Conservation (phyloP, 768 basidiomycete species). For the Agrocybe chaxingu region DNA sequence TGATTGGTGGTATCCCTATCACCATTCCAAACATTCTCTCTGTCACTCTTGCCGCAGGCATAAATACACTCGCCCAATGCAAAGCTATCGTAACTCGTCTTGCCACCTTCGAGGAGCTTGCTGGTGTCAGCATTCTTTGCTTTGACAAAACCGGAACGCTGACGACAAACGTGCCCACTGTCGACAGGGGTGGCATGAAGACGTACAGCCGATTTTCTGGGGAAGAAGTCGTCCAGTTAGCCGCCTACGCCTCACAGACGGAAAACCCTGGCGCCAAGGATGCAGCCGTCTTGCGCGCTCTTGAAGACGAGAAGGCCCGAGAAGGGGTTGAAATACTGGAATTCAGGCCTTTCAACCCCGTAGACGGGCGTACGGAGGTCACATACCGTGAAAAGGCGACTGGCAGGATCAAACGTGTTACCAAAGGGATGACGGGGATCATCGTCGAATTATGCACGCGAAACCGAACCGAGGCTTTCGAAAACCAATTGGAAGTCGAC, state of each 20-base stretch:
- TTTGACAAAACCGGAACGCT: conserved; percentile 99
- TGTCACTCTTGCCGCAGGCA: conserved; percentile 97
- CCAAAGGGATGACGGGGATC: conserved; percentile 99
- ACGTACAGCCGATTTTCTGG: conserved; percentile 86
- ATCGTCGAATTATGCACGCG: conserved; percentile 96
- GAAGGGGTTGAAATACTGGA: conserved; percentile 93
- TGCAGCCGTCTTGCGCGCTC: conserved; percentile 75
- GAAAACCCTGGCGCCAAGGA: conserved; percentile 99
- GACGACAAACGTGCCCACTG: conserved; percentile 99
- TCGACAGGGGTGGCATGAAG: conserved; percentile 87
- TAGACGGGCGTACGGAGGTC: conserved; percentile 98
- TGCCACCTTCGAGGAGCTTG: conserved; percentile 97
- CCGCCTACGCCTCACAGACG: conserved; percentile 95
- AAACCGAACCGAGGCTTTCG: conserved; percentile 91
- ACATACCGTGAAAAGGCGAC: conserved; percentile 92
- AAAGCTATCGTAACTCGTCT: conserved; percentile 99
- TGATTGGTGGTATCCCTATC: conserved; percentile 99
- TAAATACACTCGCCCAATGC: conserved; percentile 98
- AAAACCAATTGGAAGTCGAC: conserved; percentile 88
- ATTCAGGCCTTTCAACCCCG: conserved; percentile 99
- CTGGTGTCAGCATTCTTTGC: conserved; percentile 97
- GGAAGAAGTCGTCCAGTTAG: conserved; percentile 89
- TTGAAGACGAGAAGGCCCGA: conserved; percentile 76
- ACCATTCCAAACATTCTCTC: conserved; percentile 99
- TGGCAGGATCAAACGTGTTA: conserved; percentile 95